Conservation (phyloP, 805 yeast genomes). For the Wickerhamiella kazuoi region DNA sequence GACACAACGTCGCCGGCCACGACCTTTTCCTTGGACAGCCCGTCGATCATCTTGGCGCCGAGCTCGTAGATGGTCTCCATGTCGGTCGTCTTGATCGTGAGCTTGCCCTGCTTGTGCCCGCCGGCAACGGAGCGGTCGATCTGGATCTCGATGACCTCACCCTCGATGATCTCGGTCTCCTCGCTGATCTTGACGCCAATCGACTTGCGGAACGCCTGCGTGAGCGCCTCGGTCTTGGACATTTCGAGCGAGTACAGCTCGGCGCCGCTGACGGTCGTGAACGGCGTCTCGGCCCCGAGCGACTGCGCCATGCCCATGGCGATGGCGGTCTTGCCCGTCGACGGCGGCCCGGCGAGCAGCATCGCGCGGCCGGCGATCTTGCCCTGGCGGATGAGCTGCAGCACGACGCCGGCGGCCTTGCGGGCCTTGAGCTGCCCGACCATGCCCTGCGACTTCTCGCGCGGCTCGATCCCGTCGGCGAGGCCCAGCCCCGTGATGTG, state of each 20-base stretch:
- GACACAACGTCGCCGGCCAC: constrained; percentile 94
- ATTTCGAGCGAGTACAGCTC: constrained; percentile 85
- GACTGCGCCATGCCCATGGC: constrained; percentile 62
- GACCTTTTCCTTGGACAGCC: constrained; percentile 84
- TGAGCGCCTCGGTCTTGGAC: constrained; percentile 87
- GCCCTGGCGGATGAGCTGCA: constrained; percentile 86
- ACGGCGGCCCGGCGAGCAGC: constrained; percentile 92
- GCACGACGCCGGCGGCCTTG: constrained; percentile 85
- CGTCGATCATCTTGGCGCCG: constrained; percentile 87
- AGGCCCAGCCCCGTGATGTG: constrained; percentile 95
- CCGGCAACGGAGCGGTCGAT: constrained; percentile 88
- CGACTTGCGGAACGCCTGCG: constrained; percentile 90
- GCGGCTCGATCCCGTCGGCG: constrained; percentile 76
- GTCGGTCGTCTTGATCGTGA: constrained; percentile 92
- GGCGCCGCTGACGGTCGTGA: constrained; percentile 86
- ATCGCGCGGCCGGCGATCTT: constrained; percentile 95
- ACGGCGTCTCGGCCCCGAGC: constrained; percentile 64
- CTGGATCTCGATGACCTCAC: constrained; percentile 95
- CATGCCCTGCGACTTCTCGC: constrained; percentile 78
- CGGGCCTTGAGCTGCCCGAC: constrained; percentile 94
- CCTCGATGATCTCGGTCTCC: constrained; percentile 94
- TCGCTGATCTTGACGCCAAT: constrained; percentile 92
- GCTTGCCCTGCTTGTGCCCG: constrained; percentile 95
- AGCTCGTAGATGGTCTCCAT: constrained; percentile 97
- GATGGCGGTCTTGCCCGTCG: constrained; percentile 96